These are phyloP conservation scores for Saccharomycopsis microspora DNA, from an alignment of 805 yeast genomes.

Conservation along the genomic window DNA sequence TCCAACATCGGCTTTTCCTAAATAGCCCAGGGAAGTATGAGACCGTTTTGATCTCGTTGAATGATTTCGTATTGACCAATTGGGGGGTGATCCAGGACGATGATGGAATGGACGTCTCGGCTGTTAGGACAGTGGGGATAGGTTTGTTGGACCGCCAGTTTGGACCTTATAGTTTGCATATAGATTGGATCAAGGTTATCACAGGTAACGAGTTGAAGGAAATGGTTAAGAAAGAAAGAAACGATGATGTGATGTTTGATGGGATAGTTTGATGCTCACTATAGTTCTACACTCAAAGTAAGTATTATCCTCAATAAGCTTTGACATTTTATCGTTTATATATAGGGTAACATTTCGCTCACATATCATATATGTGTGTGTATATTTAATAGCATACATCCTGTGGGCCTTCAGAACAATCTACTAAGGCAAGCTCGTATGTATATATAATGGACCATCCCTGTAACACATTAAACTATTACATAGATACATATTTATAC, in stretches of 20 bases:
- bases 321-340: too few species aligned
- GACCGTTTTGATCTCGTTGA: slow-evolving; percentile 64
- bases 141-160: slow-evolving; percentile 69
- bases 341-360: too few species aligned
- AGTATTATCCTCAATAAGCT: too few species aligned
- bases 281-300: too few species aligned
- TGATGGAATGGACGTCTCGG: slow-evolving; percentile 45
- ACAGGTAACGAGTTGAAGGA: slow-evolving; percentile 40
- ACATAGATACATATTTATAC: too few species aligned
- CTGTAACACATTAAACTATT: too few species aligned
- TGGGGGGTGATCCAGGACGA: slow-evolving; percentile 62
- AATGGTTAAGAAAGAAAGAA: slow-evolving; percentile 26
- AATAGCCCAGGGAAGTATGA: slow-evolving; percentile 74
- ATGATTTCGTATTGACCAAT: slow-evolving; percentile 73
- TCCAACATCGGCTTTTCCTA: slow-evolving; percentile 70
- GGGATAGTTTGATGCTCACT: too few species aligned
- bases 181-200: slow-evolving; percentile 66
- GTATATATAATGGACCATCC: too few species aligned
- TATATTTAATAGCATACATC: too few species aligned
- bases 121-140: slow-evolving; percentile 62
- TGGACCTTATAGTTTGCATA: slow-evolving; percentile 60
- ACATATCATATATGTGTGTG: too few species aligned
- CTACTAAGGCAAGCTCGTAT: too few species aligned
- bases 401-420: too few species aligned
- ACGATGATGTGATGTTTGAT: background rate